phyloP scores from a whole-genome alignment of 495 filamentous ascomycete genomes.

The Diplogelasinospora grovesii region DNA sequence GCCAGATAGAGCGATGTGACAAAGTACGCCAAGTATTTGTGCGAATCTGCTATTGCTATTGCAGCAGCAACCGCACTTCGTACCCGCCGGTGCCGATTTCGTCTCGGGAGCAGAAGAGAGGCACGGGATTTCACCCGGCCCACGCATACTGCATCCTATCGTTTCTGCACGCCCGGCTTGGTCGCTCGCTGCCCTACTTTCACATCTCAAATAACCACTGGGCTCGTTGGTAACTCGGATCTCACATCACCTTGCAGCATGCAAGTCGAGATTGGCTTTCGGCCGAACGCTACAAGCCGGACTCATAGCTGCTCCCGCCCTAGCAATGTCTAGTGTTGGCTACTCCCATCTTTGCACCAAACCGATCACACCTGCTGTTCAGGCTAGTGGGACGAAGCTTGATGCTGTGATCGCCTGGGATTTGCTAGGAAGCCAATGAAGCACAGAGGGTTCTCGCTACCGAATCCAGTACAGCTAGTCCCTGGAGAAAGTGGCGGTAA shows the following conservation, averaged over 20 bases:
- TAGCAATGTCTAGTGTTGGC: neutral
- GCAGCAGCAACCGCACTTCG: no score
- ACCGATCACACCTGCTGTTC: no score
- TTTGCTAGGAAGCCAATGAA: no score
- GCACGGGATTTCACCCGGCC: no score
- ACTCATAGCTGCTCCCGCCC: neutral
- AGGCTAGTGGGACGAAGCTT: neutral
- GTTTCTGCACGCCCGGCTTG: no score
- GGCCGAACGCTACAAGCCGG: constrained; percentile 1
- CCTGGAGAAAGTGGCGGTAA: neutral
- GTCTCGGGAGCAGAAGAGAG: neutral
- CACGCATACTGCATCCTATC: no score
- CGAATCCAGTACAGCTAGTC: no score
- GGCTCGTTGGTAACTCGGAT: no score
- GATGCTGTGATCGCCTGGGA: constrained; percentile 2
- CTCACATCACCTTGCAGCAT: neutral
- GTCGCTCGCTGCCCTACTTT: no score
- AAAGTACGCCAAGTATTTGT: neutral
- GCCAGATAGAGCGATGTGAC: constrained; percentile 16
- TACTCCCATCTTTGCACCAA: no score
- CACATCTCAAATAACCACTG: no score
- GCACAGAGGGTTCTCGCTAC: no score
- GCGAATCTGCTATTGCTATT: neutral
- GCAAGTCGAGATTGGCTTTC: constrained; percentile 2
- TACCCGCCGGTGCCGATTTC: neutral